Percentiles rank a stretch among this genome's conserved stretches.
Conservation (phyloP, 83 land plant species). For the Diphasiastrum complanatum region DNA sequence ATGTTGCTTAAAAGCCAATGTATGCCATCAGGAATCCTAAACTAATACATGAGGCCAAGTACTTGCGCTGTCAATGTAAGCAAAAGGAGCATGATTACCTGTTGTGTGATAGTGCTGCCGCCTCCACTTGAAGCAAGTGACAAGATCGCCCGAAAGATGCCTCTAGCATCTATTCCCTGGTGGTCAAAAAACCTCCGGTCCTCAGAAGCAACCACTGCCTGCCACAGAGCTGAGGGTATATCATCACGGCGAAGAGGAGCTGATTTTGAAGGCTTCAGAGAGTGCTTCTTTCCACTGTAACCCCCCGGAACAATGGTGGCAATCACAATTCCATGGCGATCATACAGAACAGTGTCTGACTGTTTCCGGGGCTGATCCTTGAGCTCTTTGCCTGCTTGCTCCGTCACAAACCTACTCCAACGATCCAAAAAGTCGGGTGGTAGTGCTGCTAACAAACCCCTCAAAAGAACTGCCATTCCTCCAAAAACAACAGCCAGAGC, state of each 20-base stretch:
- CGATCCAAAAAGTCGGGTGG: conserved; percentile 10
- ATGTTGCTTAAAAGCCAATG: too few species aligned
- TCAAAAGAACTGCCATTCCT: conserved; percentile 4
- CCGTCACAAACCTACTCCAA: conserved; percentile 3
- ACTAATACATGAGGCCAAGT: too few species aligned
- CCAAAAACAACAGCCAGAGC: background rate
- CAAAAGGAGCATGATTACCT: too few species aligned
- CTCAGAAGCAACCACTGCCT: conserved; percentile 17
- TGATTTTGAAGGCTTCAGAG: background rate
- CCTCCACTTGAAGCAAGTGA: too few species aligned
- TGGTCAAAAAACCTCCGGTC: conserved; percentile 11
- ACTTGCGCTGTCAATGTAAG: too few species aligned
- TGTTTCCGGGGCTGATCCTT: background rate
- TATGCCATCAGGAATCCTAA: too few species aligned
- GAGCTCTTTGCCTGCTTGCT: too few species aligned
- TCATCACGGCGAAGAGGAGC: conserved; percentile 11
- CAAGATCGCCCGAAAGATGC: too few species aligned
- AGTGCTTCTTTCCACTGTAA: conserved; percentile 4
- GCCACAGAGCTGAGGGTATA: conserved; percentile 14
- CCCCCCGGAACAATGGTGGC: conserved; percentile 13
- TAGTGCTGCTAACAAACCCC: background rate
- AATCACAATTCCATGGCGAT: conserved; percentile 11
- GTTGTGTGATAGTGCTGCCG: too few species aligned
- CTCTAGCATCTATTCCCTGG: too few species aligned
- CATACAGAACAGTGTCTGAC: conserved; percentile 12